These are phyloP conservation scores for Botrytis cinerea DNA, from an alignment of 2,329 filamentous ascomycete genomes.

Conservation along the genomic window DNA sequence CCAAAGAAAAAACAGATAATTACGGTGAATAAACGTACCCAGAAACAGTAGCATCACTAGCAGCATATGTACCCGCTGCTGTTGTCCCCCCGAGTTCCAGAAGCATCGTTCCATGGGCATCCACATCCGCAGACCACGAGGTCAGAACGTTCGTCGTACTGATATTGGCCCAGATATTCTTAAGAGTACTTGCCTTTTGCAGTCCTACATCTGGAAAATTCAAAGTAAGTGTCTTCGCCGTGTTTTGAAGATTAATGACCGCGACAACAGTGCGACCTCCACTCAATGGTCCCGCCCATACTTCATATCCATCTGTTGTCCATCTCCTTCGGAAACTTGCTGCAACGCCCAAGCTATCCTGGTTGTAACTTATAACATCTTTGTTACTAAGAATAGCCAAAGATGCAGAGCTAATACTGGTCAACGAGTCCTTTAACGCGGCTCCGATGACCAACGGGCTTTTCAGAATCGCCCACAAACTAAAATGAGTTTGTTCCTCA, in stretches of 20 bases:
- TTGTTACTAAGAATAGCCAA: slow-evolving; percentile 33
- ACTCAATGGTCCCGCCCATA: slow-evolving; percentile 36
- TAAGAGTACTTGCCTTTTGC: slow-evolving; percentile 32
- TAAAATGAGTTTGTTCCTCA: slow-evolving; percentile 48
- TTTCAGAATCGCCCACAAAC: slow-evolving; percentile 47
- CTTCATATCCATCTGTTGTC: slow-evolving; percentile 37
- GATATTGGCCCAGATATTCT: slow-evolving; percentile 34
- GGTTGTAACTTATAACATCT: slow-evolving; percentile 37
- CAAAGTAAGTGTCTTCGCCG: slow-evolving; percentile 30
- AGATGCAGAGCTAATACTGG: slow-evolving; percentile 27
- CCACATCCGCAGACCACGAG: slow-evolving; percentile 31
- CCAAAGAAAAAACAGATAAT: neutral
- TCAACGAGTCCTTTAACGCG: slow-evolving; percentile 33
- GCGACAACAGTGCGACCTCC: slow-evolving; percentile 33
- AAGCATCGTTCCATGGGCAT: slow-evolving; percentile 35
- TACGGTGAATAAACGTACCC: slow-evolving; percentile 25
- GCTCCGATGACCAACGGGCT: slow-evolving; percentile 36
- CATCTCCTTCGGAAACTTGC: slow-evolving; percentile 35
- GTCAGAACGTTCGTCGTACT: slow-evolving; percentile 29
- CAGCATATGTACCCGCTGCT: slow-evolving; percentile 26
- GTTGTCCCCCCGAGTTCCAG: slow-evolving; percentile 31
- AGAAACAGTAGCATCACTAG: slow-evolving; percentile 26
- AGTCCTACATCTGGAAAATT: slow-evolving; percentile 36
- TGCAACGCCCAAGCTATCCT: slow-evolving; percentile 34
- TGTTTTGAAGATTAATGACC: slow-evolving; percentile 32